Base-by-base conservation (phyloP, 2,329 filamentous ascomycete species). In the Paramyrothecium sp. region DNA sequence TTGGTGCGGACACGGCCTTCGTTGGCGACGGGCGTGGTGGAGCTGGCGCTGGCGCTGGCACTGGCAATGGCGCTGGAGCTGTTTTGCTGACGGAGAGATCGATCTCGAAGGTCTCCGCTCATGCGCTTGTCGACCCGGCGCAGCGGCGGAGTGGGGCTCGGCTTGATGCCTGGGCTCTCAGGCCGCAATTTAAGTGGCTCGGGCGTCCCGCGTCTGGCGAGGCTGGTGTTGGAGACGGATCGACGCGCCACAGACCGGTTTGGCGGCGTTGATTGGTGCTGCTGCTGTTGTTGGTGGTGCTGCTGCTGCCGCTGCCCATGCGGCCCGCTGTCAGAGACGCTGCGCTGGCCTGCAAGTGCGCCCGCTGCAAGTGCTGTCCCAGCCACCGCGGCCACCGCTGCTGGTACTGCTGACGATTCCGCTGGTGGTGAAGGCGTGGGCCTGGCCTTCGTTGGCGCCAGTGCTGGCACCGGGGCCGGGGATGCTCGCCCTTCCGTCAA, bases 1-100 rank as follows among this genome's bases (percentile, higher is more conserved):
- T 87, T 89, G 71, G 89, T 79, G 73, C 91, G 90, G 77, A 86
- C 88, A 78, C 92, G 92, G 79, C 91, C 90, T 83, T 92, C 91
- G 79, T 94, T 92, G 75, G 89, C 90, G 76, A 92, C 83, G 68
- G 91, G 90, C 71, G 89, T 89, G 64, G 70, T 60, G 54, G 56
- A 57, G n/a, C n/a, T n/a, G n/a, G n/a, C n/a, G n/a, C n/a, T n/a
- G n/a, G n/a, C 57, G 60, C 54, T 56, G 54, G 54, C 54, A 58
- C 57, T n/a, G n/a, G n/a, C n/a, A n/a, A n/a, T 60, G 61, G 60
- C 55, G 58, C 63, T 65, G 54, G 63, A 63, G 63, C 63, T 72
- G 68, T 69, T 71, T 71, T 71, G 71, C 67, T 71, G 71, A 64
- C 72, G 71, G 55, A 75, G 66, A 56, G 73, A 60, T n/a, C n/a